Base-by-base conservation (phyloP, 169 alveolate species). In the Perkinsus olseni region DNA sequence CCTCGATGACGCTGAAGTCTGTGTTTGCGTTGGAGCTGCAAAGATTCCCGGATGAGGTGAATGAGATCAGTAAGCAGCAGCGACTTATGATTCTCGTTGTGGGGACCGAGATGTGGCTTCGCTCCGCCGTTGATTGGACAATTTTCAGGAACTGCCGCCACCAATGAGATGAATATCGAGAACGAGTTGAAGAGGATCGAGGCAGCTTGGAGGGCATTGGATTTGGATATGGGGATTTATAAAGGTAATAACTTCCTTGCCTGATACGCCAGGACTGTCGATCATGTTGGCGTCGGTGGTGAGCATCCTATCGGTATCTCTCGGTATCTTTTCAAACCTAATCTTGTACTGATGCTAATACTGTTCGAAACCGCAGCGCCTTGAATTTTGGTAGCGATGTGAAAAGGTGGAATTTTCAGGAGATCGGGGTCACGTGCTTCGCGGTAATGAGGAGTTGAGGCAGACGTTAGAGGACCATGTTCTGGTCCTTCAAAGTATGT, bases 391-490 rank as follows among this genome's bases (percentile, higher is more conserved):
- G n/a, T n/a, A n/a, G n/a, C n/a, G n/a, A n/a, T n/a, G n/a, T n/a
- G n/a, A 45, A 17, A 10, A 17, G 17, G 62, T 6, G 6, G 62
- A 45, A 6, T 6, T 45, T 45, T 45, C 62, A 45, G 62, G 62
- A 6, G 97, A 93, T 39, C 95, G 96, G 93, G 97, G 97, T 37
- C 97, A 94, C 93, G 97, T 98, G 74, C 97, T 98, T 10, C 95
- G 96, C 93, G 97, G 97, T 40, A 97, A 98, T 38, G 98, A 98
- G 91, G 99, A 98, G 62, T 96, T 98, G 94, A 97, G 96, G 95
- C 95, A 93, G 93, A 92, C 94, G 36, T 95, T 98, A 92, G 99
- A 98, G 94, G 99, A 98, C 94, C 96, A 98, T 95, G 95, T 98
- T 62, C 97, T 98, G 31, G 97, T 97, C 92, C 95, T 98, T 74